phyloP scores from a whole-genome alignment of 352 stramenopile genomes.

The Phytopythium delawarense region DNA sequence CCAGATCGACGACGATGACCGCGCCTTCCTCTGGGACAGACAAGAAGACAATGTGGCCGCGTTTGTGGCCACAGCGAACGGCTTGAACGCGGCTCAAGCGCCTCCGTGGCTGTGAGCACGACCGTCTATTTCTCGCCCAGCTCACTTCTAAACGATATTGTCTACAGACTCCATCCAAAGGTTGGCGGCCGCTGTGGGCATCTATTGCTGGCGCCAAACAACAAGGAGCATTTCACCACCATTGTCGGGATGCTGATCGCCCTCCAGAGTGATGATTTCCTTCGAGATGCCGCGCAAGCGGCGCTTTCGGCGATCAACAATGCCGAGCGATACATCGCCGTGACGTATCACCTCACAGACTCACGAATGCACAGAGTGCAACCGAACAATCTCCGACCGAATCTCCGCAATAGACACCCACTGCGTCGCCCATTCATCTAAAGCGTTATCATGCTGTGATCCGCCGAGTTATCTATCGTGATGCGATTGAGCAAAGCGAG shows the following conservation, averaged over 20 bases:
- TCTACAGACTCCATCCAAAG: slow-evolving; percentile 2
- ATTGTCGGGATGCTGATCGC: neutral
- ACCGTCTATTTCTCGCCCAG: slow-evolving; percentile 1
- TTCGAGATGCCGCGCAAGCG: slow-evolving; percentile 12
- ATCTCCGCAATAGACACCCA: slow-evolving; percentile 3
- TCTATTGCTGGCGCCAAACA: neutral
- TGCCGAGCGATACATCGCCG: slow-evolving; percentile 14
- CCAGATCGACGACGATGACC: slow-evolving; percentile 16
- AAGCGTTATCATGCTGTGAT: neutral
- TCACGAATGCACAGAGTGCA: slow-evolving; percentile 9
- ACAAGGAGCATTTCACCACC: neutral
- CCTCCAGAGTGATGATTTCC: slow-evolving; percentile 12
- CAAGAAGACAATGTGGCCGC: slow-evolving; percentile 12
- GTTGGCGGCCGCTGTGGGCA: neutral
- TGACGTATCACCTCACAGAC: slow-evolving; percentile 13
- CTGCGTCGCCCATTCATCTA: slow-evolving; percentile 11
- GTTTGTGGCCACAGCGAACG: slow-evolving; percentile 17
- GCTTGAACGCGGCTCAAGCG: slow-evolving; percentile 3
- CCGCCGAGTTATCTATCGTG: too few species aligned
- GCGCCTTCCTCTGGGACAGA: slow-evolving; percentile 11
- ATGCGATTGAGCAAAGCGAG: too few species aligned
- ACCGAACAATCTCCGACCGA: slow-evolving; percentile 11
- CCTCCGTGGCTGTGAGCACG: neutral
- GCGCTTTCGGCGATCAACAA: slow-evolving; percentile 10
- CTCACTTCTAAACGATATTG: slow-evolving; percentile 2